These are phyloP conservation scores for Serendipita vermifera DNA, from an alignment of 768 basidiomycete species.

Conservation along the genomic window DNA sequence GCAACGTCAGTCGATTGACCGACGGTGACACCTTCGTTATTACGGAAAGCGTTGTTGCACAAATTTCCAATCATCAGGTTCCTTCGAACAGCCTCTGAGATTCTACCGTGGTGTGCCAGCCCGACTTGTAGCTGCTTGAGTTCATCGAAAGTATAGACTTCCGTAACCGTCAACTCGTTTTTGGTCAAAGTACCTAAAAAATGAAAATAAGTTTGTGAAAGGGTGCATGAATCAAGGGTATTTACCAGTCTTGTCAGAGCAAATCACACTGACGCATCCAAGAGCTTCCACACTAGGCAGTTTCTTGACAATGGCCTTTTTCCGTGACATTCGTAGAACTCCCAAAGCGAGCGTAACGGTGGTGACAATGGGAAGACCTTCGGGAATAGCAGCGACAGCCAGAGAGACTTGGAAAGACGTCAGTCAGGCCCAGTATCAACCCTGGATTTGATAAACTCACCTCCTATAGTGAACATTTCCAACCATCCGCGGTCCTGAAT, in stretches of 20 bases:
- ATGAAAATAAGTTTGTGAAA: conserved; percentile 9
- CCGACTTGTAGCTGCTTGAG: conserved; percentile 47
- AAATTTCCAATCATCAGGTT: conserved; percentile 71
- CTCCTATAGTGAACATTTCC: conserved; percentile 98
- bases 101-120: conserved; percentile 15
- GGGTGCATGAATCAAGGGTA: not conserved
- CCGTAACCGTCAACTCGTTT: conserved; percentile 91
- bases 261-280: conserved; percentile 93
- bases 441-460: conserved; percentile 31
- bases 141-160: conserved; percentile 82
- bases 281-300: conserved; percentile 88
- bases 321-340: conserved; percentile 84
- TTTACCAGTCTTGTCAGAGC: conserved; percentile 90
- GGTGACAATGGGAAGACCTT: conserved; percentile 92
- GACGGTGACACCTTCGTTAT: conserved; percentile 58
- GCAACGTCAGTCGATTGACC: conserved; percentile 94
- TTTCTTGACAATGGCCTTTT: conserved; percentile 95
- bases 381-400: conserved; percentile 96
- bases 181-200: conserved; percentile 70
- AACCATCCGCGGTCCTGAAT: conserved; percentile 78
- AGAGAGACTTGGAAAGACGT: conserved; percentile 68
- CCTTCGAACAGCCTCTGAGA: conserved; percentile 57
- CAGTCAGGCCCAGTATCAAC: not conserved
- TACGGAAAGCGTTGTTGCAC: conserved; percentile 78
- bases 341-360: conserved; percentile 94